A percentile compares a stretch with the other conserved stretches of the same genome.
These are phyloP conservation scores for Tetrastigma voinierianum DNA, from an alignment of 164 flowering plant genomes.

Conservation along the genomic window DNA sequence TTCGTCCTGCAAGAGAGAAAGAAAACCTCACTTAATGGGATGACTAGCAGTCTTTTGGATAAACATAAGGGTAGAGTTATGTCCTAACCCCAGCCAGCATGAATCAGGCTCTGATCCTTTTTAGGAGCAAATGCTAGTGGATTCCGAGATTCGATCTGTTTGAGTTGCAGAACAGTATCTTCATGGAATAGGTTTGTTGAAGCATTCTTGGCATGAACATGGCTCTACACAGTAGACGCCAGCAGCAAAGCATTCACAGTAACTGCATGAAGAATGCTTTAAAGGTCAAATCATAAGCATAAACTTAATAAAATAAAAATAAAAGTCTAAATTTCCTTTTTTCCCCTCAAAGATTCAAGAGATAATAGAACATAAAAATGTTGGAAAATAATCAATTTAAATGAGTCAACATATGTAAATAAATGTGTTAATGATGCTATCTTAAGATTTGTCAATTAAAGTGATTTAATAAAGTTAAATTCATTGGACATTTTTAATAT, in stretches of 20 bases:
- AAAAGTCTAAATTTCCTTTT: not conserved
- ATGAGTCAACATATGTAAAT: too few relatives aligned
- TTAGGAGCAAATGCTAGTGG: slow-evolving; percentile 93
- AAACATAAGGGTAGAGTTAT: not conserved
- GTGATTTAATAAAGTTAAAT: too few relatives aligned
- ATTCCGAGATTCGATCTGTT: slow-evolving; percentile 84
- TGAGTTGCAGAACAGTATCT: slow-evolving; percentile 79
- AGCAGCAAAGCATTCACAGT: slow-evolving; percentile 96
- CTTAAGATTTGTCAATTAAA: too few relatives aligned
- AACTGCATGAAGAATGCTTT: slow-evolving; percentile 42
- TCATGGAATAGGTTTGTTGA: slow-evolving; percentile 81
- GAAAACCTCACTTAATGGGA: not conserved
- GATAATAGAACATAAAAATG: not conserved
- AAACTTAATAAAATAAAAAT: not conserved
- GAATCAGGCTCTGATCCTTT: slow-evolving; percentile 65
- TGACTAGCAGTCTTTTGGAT: not conserved
- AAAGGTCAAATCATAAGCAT: slow-evolving; percentile 6
- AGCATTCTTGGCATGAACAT: slow-evolving; percentile 82
- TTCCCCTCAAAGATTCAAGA: not conserved
- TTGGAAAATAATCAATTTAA: too few relatives aligned
- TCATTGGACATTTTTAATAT: too few relatives aligned
- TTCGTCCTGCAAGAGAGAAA: slow-evolving; percentile 72
- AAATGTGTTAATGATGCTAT: too few relatives aligned
- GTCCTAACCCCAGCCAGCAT: slow-evolving; percentile 52
- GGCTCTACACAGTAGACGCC: slow-evolving; percentile 92